Evolutionary conservation across 495 filamentous ascomycete species (phyloP).

Genomic region (Emericellopsis terricola): DNA sequence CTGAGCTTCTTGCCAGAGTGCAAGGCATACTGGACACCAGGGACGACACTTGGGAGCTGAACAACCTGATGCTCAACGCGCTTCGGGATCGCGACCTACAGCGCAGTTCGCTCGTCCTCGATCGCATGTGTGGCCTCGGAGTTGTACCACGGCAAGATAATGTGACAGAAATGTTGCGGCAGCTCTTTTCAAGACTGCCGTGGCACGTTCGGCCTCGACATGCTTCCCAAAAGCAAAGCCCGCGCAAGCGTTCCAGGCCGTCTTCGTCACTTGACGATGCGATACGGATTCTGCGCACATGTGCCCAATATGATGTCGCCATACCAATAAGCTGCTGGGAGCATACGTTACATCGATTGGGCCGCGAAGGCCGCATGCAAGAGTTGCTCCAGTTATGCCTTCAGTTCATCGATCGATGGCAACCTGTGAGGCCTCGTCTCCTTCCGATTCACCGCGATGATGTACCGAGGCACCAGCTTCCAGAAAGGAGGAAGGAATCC

Average conservation of each 20-base stretch:
- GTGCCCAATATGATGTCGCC: constrained; percentile 1
- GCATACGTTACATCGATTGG: constrained; percentile 12
- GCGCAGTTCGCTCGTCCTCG: constrained; percentile 11
- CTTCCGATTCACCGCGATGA: constrained; percentile 12
- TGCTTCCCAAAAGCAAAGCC: too few relatives aligned
- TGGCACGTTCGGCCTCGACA: too few relatives aligned
- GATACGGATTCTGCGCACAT: too few relatives aligned
- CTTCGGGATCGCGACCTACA: constrained; percentile 5
- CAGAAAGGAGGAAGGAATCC: too few relatives aligned
- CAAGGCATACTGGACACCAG: constrained; percentile 7
- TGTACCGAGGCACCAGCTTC: constrained; percentile 9
- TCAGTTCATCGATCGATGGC: constrained; percentile 10
- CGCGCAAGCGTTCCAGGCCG: too few relatives aligned
- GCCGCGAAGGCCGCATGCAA: constrained; percentile 10
- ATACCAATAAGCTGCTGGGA: constrained; percentile 6
- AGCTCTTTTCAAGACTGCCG: constrained; percentile 8
- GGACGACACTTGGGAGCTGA: constrained; percentile 7
- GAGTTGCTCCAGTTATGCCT: constrained; percentile 13
- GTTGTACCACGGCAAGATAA: too few relatives aligned
- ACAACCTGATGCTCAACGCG: constrained; percentile 7
- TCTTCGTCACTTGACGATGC: too few relatives aligned
- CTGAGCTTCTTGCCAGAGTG: constrained; percentile 12
- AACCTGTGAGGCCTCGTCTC: constrained; percentile 7
- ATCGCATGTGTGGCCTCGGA: too few relatives aligned
- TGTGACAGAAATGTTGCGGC: constrained; percentile 7